These are phyloP conservation scores for Colletotrichum higginsianum DNA, from an alignment of 2,329 filamentous ascomycete species.

Conservation along the genomic window DNA sequence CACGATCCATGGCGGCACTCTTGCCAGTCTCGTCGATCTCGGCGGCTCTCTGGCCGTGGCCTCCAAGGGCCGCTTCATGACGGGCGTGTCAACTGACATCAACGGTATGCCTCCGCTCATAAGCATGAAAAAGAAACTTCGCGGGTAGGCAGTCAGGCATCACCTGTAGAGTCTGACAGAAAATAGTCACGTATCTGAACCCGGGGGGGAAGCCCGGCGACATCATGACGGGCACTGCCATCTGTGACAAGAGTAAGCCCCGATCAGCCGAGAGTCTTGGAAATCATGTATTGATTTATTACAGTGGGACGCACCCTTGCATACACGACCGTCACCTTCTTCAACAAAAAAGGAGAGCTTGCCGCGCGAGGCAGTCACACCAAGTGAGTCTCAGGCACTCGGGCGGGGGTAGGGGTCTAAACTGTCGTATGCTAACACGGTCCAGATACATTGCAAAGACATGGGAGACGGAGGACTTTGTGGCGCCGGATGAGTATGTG, in stretches of 20 bases:
- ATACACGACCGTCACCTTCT: constrained; percentile 73
- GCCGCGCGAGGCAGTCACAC: constrained; percentile 76
- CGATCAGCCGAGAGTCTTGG: not conserved
- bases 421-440: not conserved
- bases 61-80: constrained; percentile 74
- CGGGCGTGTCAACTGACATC: constrained; percentile 76
- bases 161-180: not conserved
- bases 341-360: constrained; percentile 71
- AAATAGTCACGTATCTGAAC: constrained; percentile 73
- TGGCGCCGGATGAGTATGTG: constrained; percentile 53
- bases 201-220: constrained; percentile 72
- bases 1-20: constrained; percentile 84
- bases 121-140: no score
- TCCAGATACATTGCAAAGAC: constrained; percentile 60
- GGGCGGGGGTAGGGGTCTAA: not conserved
- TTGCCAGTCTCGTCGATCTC: constrained; percentile 81
- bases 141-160: not conserved
- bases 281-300: not conserved
- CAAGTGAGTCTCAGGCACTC: constrained; percentile 62
- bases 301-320: constrained; percentile 76
- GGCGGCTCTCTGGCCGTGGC: constrained; percentile 77
- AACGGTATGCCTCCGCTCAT: constrained; percentile 61
- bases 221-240: constrained; percentile 68
- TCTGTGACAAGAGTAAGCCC: constrained; percentile 72
- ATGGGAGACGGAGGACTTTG: constrained; percentile 53